Conservation (phyloP, 2,329 filamentous ascomycete species). For the Mariannaea sp. region DNA sequence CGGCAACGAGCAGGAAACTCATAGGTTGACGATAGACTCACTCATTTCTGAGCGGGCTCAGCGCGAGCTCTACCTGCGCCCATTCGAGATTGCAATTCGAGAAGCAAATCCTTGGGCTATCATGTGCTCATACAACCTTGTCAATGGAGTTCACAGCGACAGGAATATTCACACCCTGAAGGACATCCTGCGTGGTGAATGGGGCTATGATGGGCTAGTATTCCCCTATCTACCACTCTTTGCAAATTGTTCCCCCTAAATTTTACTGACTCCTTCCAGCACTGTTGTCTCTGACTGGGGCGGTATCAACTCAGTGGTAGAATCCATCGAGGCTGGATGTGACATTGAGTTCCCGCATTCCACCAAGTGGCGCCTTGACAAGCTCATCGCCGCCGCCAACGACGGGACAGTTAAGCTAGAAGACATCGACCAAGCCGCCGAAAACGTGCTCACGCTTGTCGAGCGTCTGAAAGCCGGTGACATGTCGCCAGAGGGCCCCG, state of each 20-base stretch:
- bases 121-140: slow-evolving; percentile 71
- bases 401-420: slow-evolving; percentile 52
- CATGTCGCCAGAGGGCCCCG: slow-evolving; percentile 59
- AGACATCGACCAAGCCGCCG: slow-evolving; percentile 62
- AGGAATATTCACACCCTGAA: slow-evolving; percentile 61
- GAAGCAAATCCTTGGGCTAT: slow-evolving; percentile 72
- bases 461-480: slow-evolving; percentile 66
- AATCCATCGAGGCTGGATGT: slow-evolving; percentile 59
- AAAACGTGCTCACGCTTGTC: slow-evolving; percentile 64
- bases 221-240: background rate
- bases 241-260: background rate
- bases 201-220: slow-evolving; percentile 63
- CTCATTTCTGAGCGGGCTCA: slow-evolving; percentile 67
- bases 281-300: slow-evolving; percentile 65
- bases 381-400: slow-evolving; percentile 58
- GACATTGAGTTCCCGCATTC: slow-evolving; percentile 64
- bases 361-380: slow-evolving; percentile 59
- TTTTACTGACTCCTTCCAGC: slow-evolving; percentile 40
- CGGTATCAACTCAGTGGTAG: slow-evolving; percentile 60
- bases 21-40: slow-evolving; percentile 60
- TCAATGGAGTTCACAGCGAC: slow-evolving; percentile 64
- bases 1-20: slow-evolving; percentile 74
- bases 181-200: slow-evolving; percentile 63
- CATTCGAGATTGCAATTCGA: slow-evolving; percentile 73
- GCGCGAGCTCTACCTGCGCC: slow-evolving; percentile 73